Base-by-base conservation (phyloP, 441 rosid species). In the Gossypium gossypioides region DNA sequence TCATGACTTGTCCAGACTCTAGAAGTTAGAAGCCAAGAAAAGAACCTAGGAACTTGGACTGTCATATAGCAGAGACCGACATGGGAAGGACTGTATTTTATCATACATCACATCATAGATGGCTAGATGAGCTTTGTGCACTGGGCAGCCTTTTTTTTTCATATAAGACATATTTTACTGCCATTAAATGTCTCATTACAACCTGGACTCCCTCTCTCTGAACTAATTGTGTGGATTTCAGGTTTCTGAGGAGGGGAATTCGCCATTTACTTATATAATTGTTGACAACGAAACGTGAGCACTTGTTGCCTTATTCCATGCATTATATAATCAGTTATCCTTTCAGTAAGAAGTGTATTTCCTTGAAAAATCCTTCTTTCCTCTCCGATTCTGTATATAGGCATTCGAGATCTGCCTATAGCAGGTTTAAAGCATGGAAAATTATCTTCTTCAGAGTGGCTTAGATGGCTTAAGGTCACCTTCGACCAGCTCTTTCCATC, bases 211-310 rank as follows among this genome's bases (percentile, higher is more conserved):
- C 62, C 60, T 91, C 73, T 37, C 32, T 34, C 59, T 32, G 4
- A 72, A 32, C 51, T 18, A 44, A 72, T 25, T 46, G 1, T 72
- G 60, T 48, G 21, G 5, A 48, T 72, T 78, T 62, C 87, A 91
- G 98, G 91, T 80, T 57, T 84, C 98, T 64, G 67, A 91, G 82
- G 90, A 80, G 61, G 98, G 97, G 61, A 90, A 81, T 79, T 93
- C 98, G 34, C 96, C 96, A 44, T 93, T 90, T 74, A 87, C 95
- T 4, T 93, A 87, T 75, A 37, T 89, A 72, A 93, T 93, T 46
- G 93, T 93, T 73, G 98, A 93, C 76, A 84, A 76, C 72, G 87
- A 91, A 91, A 89, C 82, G 98, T 93, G 83, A 74, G 96, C 52
- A 66, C 51, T 56, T 40, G 0, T 37, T 58, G 34, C 10, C 42